Conservation (phyloP, 23 red algal genomes). For the Gracilaria domingensis region DNA sequence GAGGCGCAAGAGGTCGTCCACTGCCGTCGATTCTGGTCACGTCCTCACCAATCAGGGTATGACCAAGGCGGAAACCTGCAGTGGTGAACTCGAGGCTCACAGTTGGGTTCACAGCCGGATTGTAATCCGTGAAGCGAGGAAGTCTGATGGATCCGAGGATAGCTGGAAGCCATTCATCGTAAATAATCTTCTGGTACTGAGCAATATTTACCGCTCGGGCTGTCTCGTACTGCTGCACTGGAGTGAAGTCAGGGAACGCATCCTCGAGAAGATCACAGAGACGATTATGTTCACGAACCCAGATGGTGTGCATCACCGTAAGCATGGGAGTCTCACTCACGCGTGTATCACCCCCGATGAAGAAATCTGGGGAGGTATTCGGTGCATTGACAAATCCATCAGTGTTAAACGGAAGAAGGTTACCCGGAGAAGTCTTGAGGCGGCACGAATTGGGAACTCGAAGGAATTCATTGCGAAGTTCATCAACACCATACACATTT, state of each 20-base stretch:
- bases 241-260: neutral
- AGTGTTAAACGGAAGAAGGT: constrained; percentile 63
- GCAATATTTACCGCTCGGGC: constrained; percentile 54
- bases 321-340: constrained; percentile 71
- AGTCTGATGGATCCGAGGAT: constrained; percentile 34
- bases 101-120: constrained; percentile 53
- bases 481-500: constrained; percentile 56
- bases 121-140: constrained; percentile 44
- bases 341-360: constrained; percentile 61
- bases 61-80: constrained; percentile 72
- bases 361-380: constrained; percentile 38
- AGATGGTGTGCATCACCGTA: constrained; percentile 57
- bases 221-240: constrained; percentile 23
- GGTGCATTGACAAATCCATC: constrained; percentile 39
- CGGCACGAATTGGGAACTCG: constrained; percentile 40
- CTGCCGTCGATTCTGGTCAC: constrained; percentile 24
- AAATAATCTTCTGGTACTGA: constrained; percentile 52
- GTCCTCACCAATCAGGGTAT: constrained; percentile 64
- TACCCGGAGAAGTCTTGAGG: constrained; percentile 27
- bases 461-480: constrained; percentile 33
- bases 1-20: neutral
- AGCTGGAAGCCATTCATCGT: constrained; percentile 58
- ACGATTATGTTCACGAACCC: constrained; percentile 70
- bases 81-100: constrained; percentile 60
- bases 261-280: constrained; percentile 30